A percentile compares a stretch with the other conserved stretches of the same genome.
Conservation (phyloP, 371 early-diverging fungal species). For the Saksenaea oblongispora region DNA sequence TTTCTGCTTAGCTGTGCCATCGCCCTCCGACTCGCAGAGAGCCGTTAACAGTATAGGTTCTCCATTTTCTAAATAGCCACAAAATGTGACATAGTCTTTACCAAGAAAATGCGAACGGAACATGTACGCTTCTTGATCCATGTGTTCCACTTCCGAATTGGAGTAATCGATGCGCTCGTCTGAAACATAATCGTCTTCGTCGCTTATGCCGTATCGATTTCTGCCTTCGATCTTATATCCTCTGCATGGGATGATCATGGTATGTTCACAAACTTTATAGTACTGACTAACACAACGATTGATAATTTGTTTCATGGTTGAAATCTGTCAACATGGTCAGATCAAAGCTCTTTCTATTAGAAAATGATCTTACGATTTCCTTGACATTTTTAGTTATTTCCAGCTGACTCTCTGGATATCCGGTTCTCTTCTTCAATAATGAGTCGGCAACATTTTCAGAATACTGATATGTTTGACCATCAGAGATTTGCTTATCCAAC, state of each 20-base stretch:
- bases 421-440: background rate
- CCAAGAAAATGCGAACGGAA: slow-evolving; percentile 40
- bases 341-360: background rate
- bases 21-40: slow-evolving; percentile 14
- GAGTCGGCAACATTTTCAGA: background rate
- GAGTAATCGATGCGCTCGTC: slow-evolving; percentile 6
- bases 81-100: slow-evolving; percentile 35
- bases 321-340: slow-evolving; percentile 13
- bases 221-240: slow-evolving; percentile 27
- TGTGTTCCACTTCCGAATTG: slow-evolving; percentile 20
- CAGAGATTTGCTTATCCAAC: slow-evolving; percentile 11
- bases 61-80: slow-evolving; percentile 23
- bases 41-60: slow-evolving; percentile 17
- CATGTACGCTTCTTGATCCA: slow-evolving; percentile 36
- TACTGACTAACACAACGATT: slow-evolving; percentile 28
- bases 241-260: slow-evolving; percentile 31
- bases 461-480: background rate
- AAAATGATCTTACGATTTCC: slow-evolving; percentile 26
- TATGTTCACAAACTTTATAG: slow-evolving; percentile 17
- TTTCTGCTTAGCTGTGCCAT: slow-evolving; percentile 6
- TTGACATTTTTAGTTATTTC: slow-evolving; percentile 22
- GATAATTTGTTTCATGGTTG: slow-evolving; percentile 19
- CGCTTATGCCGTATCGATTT: slow-evolving; percentile 15
- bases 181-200: background rate
- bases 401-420: slow-evolving; percentile 2